A percentile compares a stretch with the other conserved stretches of the same genome.
Conservation (phyloP, 169 alveolate genomes). For the Plasmodium reichenowi region DNA sequence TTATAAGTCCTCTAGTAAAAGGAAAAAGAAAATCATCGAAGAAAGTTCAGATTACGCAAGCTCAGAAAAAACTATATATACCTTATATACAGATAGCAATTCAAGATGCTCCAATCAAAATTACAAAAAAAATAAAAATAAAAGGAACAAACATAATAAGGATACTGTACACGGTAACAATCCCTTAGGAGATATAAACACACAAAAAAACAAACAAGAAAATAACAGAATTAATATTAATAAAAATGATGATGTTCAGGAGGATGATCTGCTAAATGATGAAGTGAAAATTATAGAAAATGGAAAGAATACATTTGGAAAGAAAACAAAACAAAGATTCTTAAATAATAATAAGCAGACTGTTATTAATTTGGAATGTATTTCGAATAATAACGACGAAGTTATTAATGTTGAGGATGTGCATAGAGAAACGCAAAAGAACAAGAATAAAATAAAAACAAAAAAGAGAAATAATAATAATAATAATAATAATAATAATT, state of each 20-base stretch:
- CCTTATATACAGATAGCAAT: constrained; percentile 54
- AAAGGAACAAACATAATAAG: background rate
- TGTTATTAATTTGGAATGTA: constrained; percentile 29
- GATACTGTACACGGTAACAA: background rate
- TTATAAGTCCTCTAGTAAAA: background rate
- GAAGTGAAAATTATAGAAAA: constrained; percentile 51
- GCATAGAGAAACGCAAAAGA: constrained; percentile 15
- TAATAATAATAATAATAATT: constrained; percentile 7
- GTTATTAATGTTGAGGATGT: constrained; percentile 56
- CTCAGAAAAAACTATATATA: constrained; percentile 44
- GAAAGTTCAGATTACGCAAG: constrained; percentile 56
- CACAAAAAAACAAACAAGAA: background rate
- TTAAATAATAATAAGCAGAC: constrained; percentile 3
- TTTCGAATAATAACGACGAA: background rate
- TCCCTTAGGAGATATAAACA: background rate
- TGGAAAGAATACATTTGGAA: background rate
- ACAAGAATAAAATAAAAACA: background rate
- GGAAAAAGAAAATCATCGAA: constrained; percentile 28
- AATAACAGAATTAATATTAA: background rate
- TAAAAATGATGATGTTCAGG: background rate
- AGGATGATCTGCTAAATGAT: constrained; percentile 2
- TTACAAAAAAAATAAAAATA: constrained; percentile 16
- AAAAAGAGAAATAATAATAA: background rate
- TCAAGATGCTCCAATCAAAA: constrained; percentile 3
- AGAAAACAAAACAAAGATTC: background rate